A percentile compares a stretch with the other conserved stretches of the same genome.
Conservation (phyloP, 164 flowering plant genomes). For the Dillenia turbinata region DNA sequence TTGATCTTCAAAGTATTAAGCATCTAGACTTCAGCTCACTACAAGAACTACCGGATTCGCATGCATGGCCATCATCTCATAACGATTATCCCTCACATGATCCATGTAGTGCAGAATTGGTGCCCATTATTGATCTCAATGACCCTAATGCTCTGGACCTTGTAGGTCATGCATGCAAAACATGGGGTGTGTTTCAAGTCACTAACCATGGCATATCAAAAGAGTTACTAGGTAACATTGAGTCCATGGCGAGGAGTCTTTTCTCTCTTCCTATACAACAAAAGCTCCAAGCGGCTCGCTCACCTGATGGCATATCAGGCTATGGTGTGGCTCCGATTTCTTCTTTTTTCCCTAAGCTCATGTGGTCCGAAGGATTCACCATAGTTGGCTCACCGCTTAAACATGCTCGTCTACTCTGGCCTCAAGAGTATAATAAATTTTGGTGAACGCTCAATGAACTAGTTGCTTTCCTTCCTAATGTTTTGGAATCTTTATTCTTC, state of each 20-base stretch:
- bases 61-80: constrained; percentile 39
- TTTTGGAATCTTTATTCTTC: background rate
- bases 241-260: constrained; percentile 30
- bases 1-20: constrained; percentile 22
- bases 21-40: constrained; percentile 50
- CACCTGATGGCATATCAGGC: constrained; percentile 57
- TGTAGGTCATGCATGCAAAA: constrained; percentile 67
- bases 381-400: constrained; percentile 62
- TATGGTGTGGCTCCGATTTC: constrained; percentile 75
- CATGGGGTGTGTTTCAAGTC: constrained; percentile 85
- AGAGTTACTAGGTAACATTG: constrained; percentile 39
- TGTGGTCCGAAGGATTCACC: constrained; percentile 96
- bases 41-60: constrained; percentile 64
- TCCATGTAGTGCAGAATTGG: constrained; percentile 15
- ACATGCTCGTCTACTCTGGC: constrained; percentile 82
- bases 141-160: constrained; percentile 37
- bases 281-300: constrained; percentile 66
- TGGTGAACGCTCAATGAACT: constrained; percentile 39
- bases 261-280: constrained; percentile 67
- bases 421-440: constrained; percentile 45
- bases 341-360: constrained; percentile 57
- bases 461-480: constrained; percentile 6
- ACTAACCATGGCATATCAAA: constrained; percentile 56
- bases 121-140: constrained; percentile 58
- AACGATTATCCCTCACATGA: constrained; percentile 11